A percentile compares a stretch with the other conserved stretches of the same genome.
Conservation (phyloP, 306 rosid genomes). For the Geum urbanum region DNA sequence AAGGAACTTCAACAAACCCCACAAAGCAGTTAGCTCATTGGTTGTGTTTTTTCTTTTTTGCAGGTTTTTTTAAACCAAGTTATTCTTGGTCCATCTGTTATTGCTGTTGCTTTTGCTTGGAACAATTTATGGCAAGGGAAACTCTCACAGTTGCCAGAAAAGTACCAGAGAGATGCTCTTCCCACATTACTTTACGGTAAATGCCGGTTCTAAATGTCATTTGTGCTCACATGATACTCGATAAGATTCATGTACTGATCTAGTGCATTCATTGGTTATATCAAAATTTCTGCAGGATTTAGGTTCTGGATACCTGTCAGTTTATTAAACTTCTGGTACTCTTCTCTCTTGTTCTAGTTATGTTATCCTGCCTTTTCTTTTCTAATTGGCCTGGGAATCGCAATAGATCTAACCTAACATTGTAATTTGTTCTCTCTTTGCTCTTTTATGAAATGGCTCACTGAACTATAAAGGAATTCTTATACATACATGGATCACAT, state of each 20-base stretch:
- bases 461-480: not conserved
- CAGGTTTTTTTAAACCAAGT: slow-evolving; percentile 90
- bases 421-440: not conserved
- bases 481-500: not conserved
- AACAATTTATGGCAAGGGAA: slow-evolving; percentile 77
- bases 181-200: slow-evolving; percentile 73
- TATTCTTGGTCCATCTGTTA: slow-evolving; percentile 84
- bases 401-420: not conserved
- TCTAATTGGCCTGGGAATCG: not conserved
- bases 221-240: slow-evolving; percentile 17
- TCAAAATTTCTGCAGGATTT: slow-evolving; percentile 57
- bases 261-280: slow-evolving; percentile 15
- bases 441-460: not conserved
- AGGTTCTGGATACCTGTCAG: slow-evolving; percentile 98
- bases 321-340: slow-evolving; percentile 69
- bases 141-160: slow-evolving; percentile 74
- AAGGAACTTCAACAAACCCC: not conserved
- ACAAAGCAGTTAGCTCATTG: not conserved
- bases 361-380: not conserved
- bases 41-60: slow-evolving; percentile 5
- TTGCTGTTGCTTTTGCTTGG: slow-evolving; percentile 93
- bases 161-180: slow-evolving; percentile 73
- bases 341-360: not conserved
- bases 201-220: slow-evolving; percentile 5
- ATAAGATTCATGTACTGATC: slow-evolving; percentile 2